Evolutionary conservation across 331 rosid species (phyloP).

Genomic region (Quercus lobata): DNA sequence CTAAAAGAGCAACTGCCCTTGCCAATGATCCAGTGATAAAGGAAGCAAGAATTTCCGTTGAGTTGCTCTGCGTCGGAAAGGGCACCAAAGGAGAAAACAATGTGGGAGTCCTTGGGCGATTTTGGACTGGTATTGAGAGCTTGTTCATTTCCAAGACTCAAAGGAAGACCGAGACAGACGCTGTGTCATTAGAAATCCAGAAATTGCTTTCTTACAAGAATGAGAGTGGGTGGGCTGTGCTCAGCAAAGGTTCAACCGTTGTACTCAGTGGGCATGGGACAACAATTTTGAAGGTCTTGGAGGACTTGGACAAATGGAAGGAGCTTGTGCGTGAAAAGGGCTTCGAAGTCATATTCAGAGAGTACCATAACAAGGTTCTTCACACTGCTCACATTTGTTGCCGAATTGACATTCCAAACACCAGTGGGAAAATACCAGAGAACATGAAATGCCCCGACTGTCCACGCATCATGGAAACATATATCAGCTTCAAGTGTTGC

Average conservation of each 20-base stretch:
- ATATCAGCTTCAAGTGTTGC: conserved; percentile 28
- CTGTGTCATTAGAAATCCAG: conserved; percentile 21
- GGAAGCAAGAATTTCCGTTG: conserved; percentile 28
- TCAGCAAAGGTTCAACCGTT: conserved; percentile 33
- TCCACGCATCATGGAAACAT: conserved; percentile 13
- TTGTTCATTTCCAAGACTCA: conserved; percentile 28
- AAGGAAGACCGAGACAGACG: conserved; percentile 8
- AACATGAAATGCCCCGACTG: conserved; percentile 32
- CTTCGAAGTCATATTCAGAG: conserved; percentile 19
- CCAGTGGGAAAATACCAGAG: conserved; percentile 30
- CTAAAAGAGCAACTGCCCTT: conserved; percentile 10
- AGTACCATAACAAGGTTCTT: conserved; percentile 13
- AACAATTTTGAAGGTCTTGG: conserved; percentile 32
- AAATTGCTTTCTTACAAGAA: conserved; percentile 41
- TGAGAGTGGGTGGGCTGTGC: conserved; percentile 48
- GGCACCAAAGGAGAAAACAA: conserved; percentile 27
- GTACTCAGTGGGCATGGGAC: conserved; percentile 37
- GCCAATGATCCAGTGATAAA: conserved; percentile 1
- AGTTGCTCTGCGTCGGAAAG: conserved; percentile 35
- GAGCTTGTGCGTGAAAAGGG: conserved; percentile 19
- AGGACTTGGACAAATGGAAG: conserved; percentile 43
- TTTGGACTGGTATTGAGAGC: conserved; percentile 42
- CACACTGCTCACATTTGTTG: conserved; percentile 15
- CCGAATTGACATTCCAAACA: conserved; percentile 22
- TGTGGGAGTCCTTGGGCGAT: not conserved